Evolutionary conservation across 1,284 basidiomycete genomes (phyloP), one percentile per base, ranked within the genome.

Genomic region (Ganoderma multipileum): DNA sequence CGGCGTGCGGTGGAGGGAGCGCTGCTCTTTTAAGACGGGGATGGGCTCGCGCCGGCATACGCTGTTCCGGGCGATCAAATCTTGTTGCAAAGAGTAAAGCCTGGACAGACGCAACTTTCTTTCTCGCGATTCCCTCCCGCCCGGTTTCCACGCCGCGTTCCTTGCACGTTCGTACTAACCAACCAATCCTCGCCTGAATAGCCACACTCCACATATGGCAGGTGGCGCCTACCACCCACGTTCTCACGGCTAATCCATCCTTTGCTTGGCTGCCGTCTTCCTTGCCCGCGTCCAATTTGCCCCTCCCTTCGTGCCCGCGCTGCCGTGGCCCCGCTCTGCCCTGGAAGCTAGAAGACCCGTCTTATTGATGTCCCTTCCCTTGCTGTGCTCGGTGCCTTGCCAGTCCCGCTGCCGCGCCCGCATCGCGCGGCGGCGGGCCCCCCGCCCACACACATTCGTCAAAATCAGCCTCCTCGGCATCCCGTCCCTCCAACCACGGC

Each of bases 161-260:
- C 75, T 76, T 73, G 75, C 75, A 76, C 75, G 75, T 76, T 76
- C 75, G 75, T 74, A 71, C 55, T 69, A 20, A 1, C 65, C 68
- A 60, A 67, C 75, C 73, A 76, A 76, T 75, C 75, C 69, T 39
- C 42, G 65, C 55, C 14, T 47, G 26, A 44, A 39, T 26, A 57
- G 18, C 55, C 33, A 47, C 39, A 20, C 41, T 9, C 69, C 69
- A 7, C 30, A 69, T 66, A 39, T 36, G 67, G 71, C 7, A 70
- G 28, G 57, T 38, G 33, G 59, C 11, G 38, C 26, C 28, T 50
- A 30, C 61, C n/a, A 58, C 42, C 60, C 71, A 72, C 71, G 71
- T 72, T 72, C 47, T 52, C 47, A 52, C 47, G 47, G 23, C 47
- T 52, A 52, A 52, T 52, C 23, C n/a, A 20, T 11, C 23, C n/a